These are phyloP conservation scores for Fusarium bactridioides DNA, from an alignment of 2,329 filamentous ascomycete genomes.

Conservation along the genomic window DNA sequence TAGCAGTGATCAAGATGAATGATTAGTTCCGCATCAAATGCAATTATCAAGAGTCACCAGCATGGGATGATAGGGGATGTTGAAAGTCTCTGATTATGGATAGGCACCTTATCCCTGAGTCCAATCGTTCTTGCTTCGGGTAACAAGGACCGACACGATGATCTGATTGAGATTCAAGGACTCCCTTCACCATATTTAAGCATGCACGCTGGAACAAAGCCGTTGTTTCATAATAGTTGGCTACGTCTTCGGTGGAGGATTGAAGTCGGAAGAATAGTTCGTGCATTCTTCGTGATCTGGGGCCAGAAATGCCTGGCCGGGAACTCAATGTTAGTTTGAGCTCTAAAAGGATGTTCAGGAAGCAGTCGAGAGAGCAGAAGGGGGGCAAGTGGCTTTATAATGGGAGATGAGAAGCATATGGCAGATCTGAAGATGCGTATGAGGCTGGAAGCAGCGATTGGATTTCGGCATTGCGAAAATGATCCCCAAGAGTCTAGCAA, in stretches of 20 bases:
- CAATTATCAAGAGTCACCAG: neutral
- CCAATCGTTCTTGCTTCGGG: neutral
- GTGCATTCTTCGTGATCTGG: neutral
- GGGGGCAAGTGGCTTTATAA: neutral
- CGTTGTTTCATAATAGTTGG: neutral
- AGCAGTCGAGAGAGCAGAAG: fast-evolving
- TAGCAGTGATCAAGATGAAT: neutral
- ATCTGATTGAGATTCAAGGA: neutral
- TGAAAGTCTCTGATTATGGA: neutral
- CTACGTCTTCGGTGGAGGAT: neutral
- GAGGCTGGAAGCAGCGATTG: too few species aligned
- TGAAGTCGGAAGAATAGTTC: neutral
- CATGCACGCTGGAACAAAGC: fast-evolving
- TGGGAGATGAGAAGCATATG: neutral
- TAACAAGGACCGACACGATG: fast-evolving
- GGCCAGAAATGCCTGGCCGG: fast-evolving
- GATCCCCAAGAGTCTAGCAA: neutral
- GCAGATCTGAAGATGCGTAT: neutral
- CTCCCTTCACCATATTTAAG: fast-evolving
- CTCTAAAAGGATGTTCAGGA: fast-evolving
- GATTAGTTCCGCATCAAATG: neutral
- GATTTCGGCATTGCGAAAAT: neutral
- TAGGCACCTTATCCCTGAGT: fast-evolving
- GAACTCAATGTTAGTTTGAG: neutral
- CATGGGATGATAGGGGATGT: fast-evolving